Conservation (phyloP, 768 basidiomycete genomes). For the Mycena vitilis region DNA sequence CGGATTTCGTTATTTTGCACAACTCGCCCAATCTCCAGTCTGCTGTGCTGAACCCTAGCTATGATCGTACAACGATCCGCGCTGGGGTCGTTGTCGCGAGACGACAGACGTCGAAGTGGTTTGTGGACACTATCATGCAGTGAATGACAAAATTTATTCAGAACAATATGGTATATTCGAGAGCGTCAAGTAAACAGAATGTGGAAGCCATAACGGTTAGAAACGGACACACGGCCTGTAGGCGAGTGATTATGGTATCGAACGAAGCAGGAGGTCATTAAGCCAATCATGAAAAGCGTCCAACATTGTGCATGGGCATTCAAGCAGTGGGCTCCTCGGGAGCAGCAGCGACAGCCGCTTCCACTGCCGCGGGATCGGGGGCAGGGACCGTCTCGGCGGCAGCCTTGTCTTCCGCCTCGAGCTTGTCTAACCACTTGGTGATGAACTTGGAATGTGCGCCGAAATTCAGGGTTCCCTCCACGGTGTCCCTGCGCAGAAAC, state of each 20-base stretch:
- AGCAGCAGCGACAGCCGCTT: constrained; percentile 15
- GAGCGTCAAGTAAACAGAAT: not conserved
- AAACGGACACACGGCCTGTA: not conserved
- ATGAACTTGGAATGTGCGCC: constrained; percentile 79
- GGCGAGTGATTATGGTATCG: constrained; percentile 11
- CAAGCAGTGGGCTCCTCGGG: constrained; percentile 3
- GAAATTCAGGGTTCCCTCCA: constrained; percentile 71
- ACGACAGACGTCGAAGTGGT: constrained; percentile 50
- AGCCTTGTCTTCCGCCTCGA: constrained; percentile 54
- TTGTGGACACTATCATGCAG: constrained; percentile 25
- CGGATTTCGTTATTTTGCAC: constrained; percentile 72
- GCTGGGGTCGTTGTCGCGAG: constrained; percentile 56
- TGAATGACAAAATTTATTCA: not conserved
- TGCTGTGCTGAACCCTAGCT: constrained; percentile 61
- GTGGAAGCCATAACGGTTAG: not conserved
- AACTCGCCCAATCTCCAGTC: constrained; percentile 56
- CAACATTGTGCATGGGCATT: not conserved
- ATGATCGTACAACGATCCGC: constrained; percentile 64
- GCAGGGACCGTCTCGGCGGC: not conserved
- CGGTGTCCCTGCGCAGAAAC: constrained; percentile 58
- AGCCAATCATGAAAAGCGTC: constrained; percentile 1
- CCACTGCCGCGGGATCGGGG: constrained; percentile 16
- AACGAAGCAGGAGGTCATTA: constrained; percentile 28
- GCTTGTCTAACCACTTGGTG: constrained; percentile 69
- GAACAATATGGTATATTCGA: not conserved